These are phyloP conservation scores for Moricandia arvensis DNA, from an alignment of 345 rosid species.

Conservation along the genomic window DNA sequence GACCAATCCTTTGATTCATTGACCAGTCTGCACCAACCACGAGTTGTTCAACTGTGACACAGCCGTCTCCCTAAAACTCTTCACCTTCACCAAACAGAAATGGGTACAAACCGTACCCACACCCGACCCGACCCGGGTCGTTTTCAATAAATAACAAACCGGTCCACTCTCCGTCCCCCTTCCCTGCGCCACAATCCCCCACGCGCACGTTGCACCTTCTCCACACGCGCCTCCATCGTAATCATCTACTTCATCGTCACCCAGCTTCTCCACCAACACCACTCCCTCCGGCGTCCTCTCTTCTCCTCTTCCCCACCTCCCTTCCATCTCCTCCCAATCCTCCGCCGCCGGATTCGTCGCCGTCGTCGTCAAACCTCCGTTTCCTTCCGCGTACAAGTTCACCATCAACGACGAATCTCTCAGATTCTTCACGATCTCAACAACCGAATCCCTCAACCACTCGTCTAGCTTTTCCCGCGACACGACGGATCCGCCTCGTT, in stretches of 20 bases:
- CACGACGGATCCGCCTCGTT: conserved; percentile 27
- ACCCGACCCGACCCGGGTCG: conserved; percentile 53
- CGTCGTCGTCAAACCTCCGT: conserved; percentile 29
- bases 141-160: conserved; percentile 66
- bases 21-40: conserved; percentile 56
- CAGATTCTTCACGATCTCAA: conserved; percentile 67
- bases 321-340: conserved; percentile 51
- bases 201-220: conserved; percentile 43
- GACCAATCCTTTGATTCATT: conserved; percentile 19
- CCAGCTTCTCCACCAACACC: conserved; percentile 68
- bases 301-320: conserved; percentile 55
- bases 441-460: conserved; percentile 79
- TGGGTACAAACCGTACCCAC: conserved; percentile 62
- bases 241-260: conserved; percentile 29
- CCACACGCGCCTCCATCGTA: conserved; percentile 17
- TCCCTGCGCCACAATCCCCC: conserved; percentile 87
- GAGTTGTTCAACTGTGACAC: conserved; percentile 58
- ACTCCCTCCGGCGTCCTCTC: conserved; percentile 66
- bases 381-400: conserved; percentile 49
- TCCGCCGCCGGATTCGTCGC: conserved; percentile 47
- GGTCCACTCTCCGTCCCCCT: conserved; percentile 48
- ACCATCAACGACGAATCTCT: conserved; percentile 62
- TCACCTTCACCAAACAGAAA: conserved; percentile 65
- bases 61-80: conserved; percentile 57
- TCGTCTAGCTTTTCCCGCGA: conserved; percentile 54